Evolutionary conservation across 2,329 filamentous ascomycete species (phyloP), one percentile per base, ranked within the genome.

Genomic region (Lachnellula suecica): DNA sequence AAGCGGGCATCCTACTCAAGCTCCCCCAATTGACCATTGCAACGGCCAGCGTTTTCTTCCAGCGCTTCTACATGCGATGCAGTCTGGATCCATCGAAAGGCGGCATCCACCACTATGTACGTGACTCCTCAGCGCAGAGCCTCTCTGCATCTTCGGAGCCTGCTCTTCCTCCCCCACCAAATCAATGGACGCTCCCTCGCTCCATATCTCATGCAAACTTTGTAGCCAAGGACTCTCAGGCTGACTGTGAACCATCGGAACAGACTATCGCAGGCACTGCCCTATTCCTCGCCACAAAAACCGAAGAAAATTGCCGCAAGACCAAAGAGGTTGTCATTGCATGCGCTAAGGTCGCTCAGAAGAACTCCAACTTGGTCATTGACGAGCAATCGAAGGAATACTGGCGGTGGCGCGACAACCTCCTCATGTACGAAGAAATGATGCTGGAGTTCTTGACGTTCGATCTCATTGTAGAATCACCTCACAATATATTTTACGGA

Each of bases 351-450:
- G 91, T 97, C 19, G 94, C 93, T 24, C 91, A 97, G 71, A 97
- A 99, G 74, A 93, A 97, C 62, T 79, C 90, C 1, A 89, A 91
- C 63, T 82, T 97, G 53, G 78, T 93, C 49, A 89, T 97, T 47
- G 94, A 99, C 68, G 94, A 97, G 71, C 92, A 97, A 70, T 95
- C 89, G 61, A 97, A 97, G 67, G 94, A 99, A 67, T 99, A 94
- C 69, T 99, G 94, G 94, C 84, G 89, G 65, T 99, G 94, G 94
- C 84, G 91, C 56, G 94, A 99, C 68, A 94, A 88, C 53, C 96
- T 99, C 52, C 76, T 97, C 13, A 87, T 88, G 59, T 91, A 95
- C 66, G 94, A 99, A 72, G 94, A 97, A 68, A 77, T 93, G 40
- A 88, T 99, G 74, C 80, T 99, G 15, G 94, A 97, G 70, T 84